Evolutionary conservation across 371 early-diverging fungal genomes (phyloP), one percentile per base, ranked within the genome.

Genomic region (Parasitella parasitica): DNA sequence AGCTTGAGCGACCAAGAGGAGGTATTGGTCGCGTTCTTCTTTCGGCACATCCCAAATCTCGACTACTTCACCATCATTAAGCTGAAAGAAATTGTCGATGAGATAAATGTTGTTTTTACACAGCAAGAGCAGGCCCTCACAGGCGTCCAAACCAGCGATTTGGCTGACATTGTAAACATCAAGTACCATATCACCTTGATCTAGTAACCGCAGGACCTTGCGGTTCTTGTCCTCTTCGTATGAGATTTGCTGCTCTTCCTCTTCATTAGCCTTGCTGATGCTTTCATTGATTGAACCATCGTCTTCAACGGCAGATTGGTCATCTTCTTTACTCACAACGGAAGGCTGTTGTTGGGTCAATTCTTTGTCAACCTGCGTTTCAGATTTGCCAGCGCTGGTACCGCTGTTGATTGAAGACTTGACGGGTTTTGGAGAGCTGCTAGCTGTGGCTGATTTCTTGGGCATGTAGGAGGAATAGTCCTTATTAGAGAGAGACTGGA

Each of bases 81-180:
- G 73, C 49, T 86, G 86, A 65, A 90, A 88, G 64, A 89, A 92
- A 64, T 89, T 88, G 65, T 92, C 90, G 37, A 92, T 84, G 30
- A 92, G 63, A 53, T 91, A 91, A 51, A 92, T 80, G 59, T 90
- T 87, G 48, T 87, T 75, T 46, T 88, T 88, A 69, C 91, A 89
- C 1, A 92, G 69, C 1, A 92, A 49, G 15, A 90, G 70, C 12
- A 92, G 59, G 0, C 92, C 90, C 67, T 92, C 92, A 36, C 82
- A 79, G 0, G 90, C 86, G 68, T 91, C 93, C 22, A 92, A 66
- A 9, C 91, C 91, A 30, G 83, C 76, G 24, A 92, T 83, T 46
- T 88, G 80, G 28, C 90, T 90, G 64, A 86, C 78, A 70, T 92
- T 92, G 64, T 86, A 87, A 4, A 86, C 86, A 52, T 92, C 91